Percentiles rank a stretch among this genome's conserved stretches.
These are phyloP conservation scores for Penicillium sp. DNA, from an alignment of 2,329 filamentous ascomycete genomes.

Conservation along the genomic window DNA sequence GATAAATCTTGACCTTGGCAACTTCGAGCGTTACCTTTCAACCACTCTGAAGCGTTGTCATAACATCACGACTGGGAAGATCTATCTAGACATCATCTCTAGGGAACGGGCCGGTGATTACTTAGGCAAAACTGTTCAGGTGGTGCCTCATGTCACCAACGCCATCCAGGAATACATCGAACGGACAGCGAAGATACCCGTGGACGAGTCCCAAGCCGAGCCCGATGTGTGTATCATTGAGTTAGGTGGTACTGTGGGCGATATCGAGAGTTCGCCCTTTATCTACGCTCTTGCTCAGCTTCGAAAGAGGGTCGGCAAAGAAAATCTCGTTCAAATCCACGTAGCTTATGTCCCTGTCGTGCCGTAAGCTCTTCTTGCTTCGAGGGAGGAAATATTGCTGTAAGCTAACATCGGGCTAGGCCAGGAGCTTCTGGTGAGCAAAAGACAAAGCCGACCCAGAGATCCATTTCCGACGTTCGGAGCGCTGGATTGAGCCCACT, in stretches of 20 bases:
- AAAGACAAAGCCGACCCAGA: conserved; percentile 97
- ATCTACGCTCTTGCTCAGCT: conserved; percentile 83
- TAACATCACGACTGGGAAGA: conserved; percentile 97
- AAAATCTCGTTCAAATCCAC: conserved; percentile 85
- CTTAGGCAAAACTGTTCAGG: conserved; percentile 83
- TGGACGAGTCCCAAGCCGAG: conserved; percentile 77
- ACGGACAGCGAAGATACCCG: conserved; percentile 77
- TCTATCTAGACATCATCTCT: conserved; percentile 86
- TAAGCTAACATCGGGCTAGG: not conserved
- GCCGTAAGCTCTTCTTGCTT: conserved; percentile 4
- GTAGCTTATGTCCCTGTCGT: conserved; percentile 76
- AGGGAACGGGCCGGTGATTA: conserved; percentile 73
- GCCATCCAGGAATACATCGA: conserved; percentile 92
- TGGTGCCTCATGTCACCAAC: conserved; percentile 89
- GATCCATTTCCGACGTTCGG: conserved; percentile 79
- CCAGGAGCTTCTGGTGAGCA: conserved; percentile 59
- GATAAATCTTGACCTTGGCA: conserved; percentile 71
- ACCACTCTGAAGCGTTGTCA: conserved; percentile 80
- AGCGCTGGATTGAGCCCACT: conserved; percentile 74
- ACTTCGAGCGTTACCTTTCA: conserved; percentile 78
- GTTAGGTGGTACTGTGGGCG: conserved; percentile 55
- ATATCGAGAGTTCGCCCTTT: conserved; percentile 86
- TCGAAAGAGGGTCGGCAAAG: conserved; percentile 66
- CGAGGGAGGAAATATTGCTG: not conserved
- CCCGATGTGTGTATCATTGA: conserved; percentile 92